These are phyloP conservation scores for Blastobotrys arbuscula DNA, from an alignment of 1,139 yeast genomes.

Conservation along the genomic window DNA sequence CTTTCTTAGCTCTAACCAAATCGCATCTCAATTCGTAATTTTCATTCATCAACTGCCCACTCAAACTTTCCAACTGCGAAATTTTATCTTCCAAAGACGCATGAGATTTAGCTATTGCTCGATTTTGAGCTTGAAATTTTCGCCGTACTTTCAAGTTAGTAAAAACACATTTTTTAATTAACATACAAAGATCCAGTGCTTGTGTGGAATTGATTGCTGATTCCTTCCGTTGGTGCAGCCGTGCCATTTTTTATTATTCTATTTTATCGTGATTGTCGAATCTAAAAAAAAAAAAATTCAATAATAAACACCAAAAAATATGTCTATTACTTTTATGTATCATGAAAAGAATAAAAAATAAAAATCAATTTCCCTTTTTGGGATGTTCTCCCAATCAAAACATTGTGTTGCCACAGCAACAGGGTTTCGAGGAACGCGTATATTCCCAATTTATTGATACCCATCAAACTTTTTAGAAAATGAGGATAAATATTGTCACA, in stretches of 20 bases:
- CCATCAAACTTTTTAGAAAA: not conserved
- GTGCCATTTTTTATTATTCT: constrained; percentile 7
- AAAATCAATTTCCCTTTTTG: not conserved
- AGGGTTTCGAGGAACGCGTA: not conserved
- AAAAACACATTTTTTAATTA: not conserved
- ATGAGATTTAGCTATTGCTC: constrained; percentile 27
- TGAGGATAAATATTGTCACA: not conserved
- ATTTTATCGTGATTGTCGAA: not conserved
- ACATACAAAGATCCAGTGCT: constrained; percentile 1
- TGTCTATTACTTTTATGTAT: not conserved
- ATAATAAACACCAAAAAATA: not conserved
- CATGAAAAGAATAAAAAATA: not conserved
- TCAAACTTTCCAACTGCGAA: constrained; percentile 21
- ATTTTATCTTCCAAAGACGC: constrained; percentile 24
- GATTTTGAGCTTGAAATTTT: constrained; percentile 25
- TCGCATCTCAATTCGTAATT: constrained; percentile 23
- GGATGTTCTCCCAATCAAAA: too few species aligned
- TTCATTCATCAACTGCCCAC: constrained; percentile 23
- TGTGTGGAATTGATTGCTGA: constrained; percentile 1
- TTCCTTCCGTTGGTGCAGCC: constrained; percentile 13
- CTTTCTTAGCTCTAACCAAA: constrained; percentile 17
- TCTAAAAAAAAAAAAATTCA: not conserved
- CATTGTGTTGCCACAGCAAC: constrained; percentile 9
- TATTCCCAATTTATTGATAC: too few species aligned
- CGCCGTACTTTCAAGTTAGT: constrained; percentile 17